Conservation (phyloP, 2,329 filamentous ascomycete species). For the Ampelomyces quisqualis region DNA sequence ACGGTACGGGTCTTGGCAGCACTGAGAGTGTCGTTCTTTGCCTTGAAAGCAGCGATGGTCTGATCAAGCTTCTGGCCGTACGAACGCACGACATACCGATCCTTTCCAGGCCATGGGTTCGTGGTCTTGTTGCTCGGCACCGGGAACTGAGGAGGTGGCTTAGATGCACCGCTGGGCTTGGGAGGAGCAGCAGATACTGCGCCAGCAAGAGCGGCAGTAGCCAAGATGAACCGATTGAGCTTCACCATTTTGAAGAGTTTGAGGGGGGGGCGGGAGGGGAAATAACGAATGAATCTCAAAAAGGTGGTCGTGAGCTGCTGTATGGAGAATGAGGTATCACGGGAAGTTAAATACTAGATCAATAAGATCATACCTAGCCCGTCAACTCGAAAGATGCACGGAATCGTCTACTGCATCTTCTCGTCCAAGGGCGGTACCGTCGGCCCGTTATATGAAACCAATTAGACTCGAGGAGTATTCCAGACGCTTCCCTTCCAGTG, state of each 20-base stretch:
- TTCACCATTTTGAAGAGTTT: slow-evolving; percentile 25
- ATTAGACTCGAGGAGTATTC: slow-evolving; percentile 3
- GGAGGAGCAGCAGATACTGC: slow-evolving; percentile 15
- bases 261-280: slow-evolving; percentile 1
- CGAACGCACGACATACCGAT: slow-evolving; percentile 24
- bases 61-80: slow-evolving; percentile 31
- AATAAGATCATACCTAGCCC: not conserved
- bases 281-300: slow-evolving; percentile 2
- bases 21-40: slow-evolving; percentile 27
- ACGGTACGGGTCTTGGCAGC: slow-evolving; percentile 31
- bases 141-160: slow-evolving; percentile 2
- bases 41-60: slow-evolving; percentile 25
- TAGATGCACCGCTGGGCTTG: slow-evolving; percentile 4
- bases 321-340: too few species aligned
- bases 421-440: slow-evolving; percentile 14
- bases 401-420: not conserved
- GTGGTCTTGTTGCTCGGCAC: slow-evolving; percentile 9
- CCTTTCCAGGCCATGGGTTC: slow-evolving; percentile 28
- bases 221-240: slow-evolving; percentile 25
- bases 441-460: slow-evolving; percentile 14
- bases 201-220: slow-evolving; percentile 20
- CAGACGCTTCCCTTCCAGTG: slow-evolving; percentile 7
- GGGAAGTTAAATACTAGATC: not conserved
- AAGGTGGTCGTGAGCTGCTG: slow-evolving; percentile 6
- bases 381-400: not conserved